Base-by-base conservation (phyloP, 352 stramenopile species). In the Saprolegnia diclina region DNA sequence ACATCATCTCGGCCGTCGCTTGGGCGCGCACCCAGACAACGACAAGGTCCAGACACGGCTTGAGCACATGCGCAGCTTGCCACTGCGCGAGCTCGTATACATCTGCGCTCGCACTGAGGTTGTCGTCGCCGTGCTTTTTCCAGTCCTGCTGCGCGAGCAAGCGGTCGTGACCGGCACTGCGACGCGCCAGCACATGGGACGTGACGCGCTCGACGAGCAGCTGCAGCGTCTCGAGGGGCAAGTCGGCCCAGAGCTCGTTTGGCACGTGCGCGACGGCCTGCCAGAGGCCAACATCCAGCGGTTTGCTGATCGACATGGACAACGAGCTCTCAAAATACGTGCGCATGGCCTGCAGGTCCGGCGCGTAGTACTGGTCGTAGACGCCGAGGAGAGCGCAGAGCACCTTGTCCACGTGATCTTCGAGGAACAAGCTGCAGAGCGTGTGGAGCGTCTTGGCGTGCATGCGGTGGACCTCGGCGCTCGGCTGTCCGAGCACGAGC, bases 331-430 rank as follows among this genome's bases (percentile, higher is more conserved):
- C 72, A 67, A 45, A 65, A 22, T 29, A 66, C 63, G 0, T 38
- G 29, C 67, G 14, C 54, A 37, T 69, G 54, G 64, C 40, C 67
- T 10, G 53, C 46, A 32, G 65, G 24, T 57, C 26, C 32, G 57
- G n/a, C 65, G 26, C 82, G 82, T 69, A 69, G 40, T 94, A 93
- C 56, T 92, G 83, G 32, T 92, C 83, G 16, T 94, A 82, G 1
- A 92, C 77, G 0, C 85, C 87, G 52, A 94, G 85, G 9, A 95
- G 54, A 24, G 85, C 81, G 61, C 91, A 85, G 0, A 95, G 67
- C 35, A 94, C 78, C 61, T 91, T 91, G 71, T 95, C 87, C 4
- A 88, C 71, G 65, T 95, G 87, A 46, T 95, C 87, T 59, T 83
- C 83, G 7, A 95, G 57, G 73, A 90, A 65, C n/a, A 66, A 44